These are phyloP conservation scores for Neurospora pannonica DNA, from an alignment of 495 filamentous ascomycete species.

Conservation along the genomic window DNA sequence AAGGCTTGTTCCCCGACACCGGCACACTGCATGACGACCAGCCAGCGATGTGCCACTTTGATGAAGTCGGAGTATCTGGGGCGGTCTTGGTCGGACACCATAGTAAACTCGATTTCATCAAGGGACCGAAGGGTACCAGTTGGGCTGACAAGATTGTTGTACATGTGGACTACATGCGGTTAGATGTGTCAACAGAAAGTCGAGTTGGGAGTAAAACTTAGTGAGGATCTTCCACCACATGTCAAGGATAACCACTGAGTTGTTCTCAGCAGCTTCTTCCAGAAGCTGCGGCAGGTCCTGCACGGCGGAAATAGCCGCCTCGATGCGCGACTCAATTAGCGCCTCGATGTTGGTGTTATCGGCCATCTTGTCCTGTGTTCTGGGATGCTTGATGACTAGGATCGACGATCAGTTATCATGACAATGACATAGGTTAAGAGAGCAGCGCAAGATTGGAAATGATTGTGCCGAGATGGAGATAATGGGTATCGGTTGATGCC, in stretches of 20 bases:
- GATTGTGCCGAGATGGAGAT: not conserved
- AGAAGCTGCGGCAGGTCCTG: not conserved
- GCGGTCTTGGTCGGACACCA: not conserved
- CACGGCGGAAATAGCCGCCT: not conserved
- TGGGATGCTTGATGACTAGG: not conserved
- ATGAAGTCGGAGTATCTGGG: not conserved
- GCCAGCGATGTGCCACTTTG: not conserved
- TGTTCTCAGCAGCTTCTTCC: no score
- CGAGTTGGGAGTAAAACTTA: not conserved
- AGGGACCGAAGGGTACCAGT: not conserved
- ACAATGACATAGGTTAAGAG: not conserved
- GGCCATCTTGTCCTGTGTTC: not conserved
- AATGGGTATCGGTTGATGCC: not conserved
- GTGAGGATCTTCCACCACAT: not conserved
- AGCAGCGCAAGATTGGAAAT: not conserved
- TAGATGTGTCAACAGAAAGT: not conserved
- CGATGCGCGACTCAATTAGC: not conserved
- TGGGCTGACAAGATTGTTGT: not conserved
- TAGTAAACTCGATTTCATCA: not conserved
- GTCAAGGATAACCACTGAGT: not conserved
- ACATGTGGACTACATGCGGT: not conserved
- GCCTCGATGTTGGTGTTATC: not conserved
- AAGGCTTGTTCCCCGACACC: not conserved
- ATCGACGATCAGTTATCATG: not conserved
- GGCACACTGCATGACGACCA: not conserved